Conservation (phyloP, 2,329 filamentous ascomycete species). For the Botrytis tulipae region DNA sequence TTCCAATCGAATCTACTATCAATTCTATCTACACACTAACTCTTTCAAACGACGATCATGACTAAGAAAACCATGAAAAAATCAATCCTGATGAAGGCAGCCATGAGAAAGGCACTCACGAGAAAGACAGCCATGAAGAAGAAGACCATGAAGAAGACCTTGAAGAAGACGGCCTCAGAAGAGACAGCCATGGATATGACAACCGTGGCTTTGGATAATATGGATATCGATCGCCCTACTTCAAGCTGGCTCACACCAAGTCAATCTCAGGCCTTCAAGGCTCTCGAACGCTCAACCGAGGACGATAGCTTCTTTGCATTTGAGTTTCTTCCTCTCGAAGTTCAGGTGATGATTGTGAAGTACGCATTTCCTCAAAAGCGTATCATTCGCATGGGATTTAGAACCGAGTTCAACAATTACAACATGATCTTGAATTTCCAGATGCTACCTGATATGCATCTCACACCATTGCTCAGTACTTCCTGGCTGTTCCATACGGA, state of each 20-base stretch:
- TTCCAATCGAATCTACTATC: neutral
- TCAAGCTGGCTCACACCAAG: neutral
- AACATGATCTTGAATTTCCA: neutral
- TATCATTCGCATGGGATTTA: neutral
- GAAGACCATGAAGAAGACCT: neutral
- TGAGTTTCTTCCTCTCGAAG: neutral
- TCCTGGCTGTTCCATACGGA: neutral
- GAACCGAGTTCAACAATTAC: neutral
- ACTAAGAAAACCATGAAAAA: neutral
- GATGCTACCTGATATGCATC: neutral
- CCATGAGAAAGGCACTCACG: neutral
- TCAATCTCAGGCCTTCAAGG: neutral
- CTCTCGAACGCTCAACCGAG: neutral
- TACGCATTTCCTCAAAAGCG: neutral
- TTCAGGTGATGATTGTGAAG: neutral
- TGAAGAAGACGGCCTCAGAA: neutral
- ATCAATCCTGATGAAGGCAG: neutral
- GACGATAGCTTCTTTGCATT: neutral
- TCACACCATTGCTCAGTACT: neutral
- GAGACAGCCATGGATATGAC: neutral
- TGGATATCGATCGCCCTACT: neutral
- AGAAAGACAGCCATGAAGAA: neutral
- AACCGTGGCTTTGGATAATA: neutral
- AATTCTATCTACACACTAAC: too few relatives aligned
- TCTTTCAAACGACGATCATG: neutral